Base-by-base conservation (phyloP, 2,329 filamentous ascomycete genomes). In the Sclerotinia nivalis region DNA sequence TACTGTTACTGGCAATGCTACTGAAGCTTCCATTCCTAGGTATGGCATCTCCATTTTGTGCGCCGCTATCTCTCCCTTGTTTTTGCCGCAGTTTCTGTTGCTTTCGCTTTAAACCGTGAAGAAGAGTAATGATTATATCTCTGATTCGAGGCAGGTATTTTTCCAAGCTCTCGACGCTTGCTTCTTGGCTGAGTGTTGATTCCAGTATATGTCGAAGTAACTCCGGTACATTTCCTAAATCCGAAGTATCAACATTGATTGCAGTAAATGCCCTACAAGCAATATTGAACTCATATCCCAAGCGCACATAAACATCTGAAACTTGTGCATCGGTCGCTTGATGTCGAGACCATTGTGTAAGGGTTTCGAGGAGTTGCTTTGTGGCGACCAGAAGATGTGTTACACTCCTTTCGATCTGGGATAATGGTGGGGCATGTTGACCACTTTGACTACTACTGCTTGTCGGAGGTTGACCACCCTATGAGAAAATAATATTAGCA, bases 231-330 rank as follows among this genome's bases (percentile, higher is more conserved):
- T 97, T 97, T 70, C 96, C 96, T 18, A 99, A 85, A 80, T 99
- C 96, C 37, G 89, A 88, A 1, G 94, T 97, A 77, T 99, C 96
- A 73, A 99, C 96, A 72, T 96, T 96, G 77, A 99, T 99, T 70
- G 94, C 93, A 77, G 93, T 93, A 81, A 99, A 99, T 72, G 96
- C 95, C 69, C 96, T 91, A 80, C 95, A 98, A 40, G 96, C 96
- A 84, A 99, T 96, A 82, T 99, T 99, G 86, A 99, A 99, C 81
- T 99, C 96, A 82, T 99, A 99, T 60, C 96, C 96, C 72, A 99
- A 84, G 72, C 96, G 91, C 71, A 99, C 96, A 79, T 99, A 99
- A 76, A 99, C 96, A 80, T 99, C 96, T 18, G 96, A 98, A 71
- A 99, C 96, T 80, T 98, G 93, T 72, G 91, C 92, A 81, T 99